These are phyloP conservation scores for Blastomyces parvus DNA, from an alignment of 2,329 filamentous ascomycete species.

Conservation along the genomic window DNA sequence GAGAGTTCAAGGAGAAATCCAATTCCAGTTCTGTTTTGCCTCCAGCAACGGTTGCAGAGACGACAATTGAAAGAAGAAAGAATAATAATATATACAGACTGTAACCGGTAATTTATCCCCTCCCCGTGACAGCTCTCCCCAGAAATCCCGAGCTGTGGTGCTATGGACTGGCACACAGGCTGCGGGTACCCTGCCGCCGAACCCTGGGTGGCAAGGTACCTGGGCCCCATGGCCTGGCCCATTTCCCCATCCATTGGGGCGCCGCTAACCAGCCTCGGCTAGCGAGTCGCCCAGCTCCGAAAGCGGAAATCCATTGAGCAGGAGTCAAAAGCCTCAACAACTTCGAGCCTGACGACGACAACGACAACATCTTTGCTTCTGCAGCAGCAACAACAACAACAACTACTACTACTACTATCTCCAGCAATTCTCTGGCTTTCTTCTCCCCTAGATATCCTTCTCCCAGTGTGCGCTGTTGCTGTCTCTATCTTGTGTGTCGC, in stretches of 20 bases:
- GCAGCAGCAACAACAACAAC: not conserved
- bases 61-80: too few species aligned
- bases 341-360: not conserved
- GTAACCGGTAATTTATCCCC: not conserved
- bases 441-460: constrained; percentile 5
- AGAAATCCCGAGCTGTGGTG: not conserved
- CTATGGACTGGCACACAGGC: not conserved
- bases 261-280: constrained; percentile 13
- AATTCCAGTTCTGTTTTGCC: too few species aligned
- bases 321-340: not conserved
- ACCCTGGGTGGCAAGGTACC: not conserved
- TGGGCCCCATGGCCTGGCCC: not conserved
- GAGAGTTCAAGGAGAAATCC: too few species aligned
- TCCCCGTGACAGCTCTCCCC: not conserved
- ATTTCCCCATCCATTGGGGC: constrained; percentile 16
- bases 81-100: too few species aligned
- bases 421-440: constrained; percentile 2
- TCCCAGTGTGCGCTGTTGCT: constrained; percentile 8
- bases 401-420: constrained; percentile 9
- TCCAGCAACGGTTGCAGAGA: too few species aligned
- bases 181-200: not conserved
- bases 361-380: not conserved
- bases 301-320: not conserved
- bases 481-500: constrained; percentile 10
- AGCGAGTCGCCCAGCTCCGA: not conserved